Evolutionary conservation across 345 rosid species (phyloP), one percentile per base, ranked within the genome.

Genomic region (Pistacia integerrima): DNA sequence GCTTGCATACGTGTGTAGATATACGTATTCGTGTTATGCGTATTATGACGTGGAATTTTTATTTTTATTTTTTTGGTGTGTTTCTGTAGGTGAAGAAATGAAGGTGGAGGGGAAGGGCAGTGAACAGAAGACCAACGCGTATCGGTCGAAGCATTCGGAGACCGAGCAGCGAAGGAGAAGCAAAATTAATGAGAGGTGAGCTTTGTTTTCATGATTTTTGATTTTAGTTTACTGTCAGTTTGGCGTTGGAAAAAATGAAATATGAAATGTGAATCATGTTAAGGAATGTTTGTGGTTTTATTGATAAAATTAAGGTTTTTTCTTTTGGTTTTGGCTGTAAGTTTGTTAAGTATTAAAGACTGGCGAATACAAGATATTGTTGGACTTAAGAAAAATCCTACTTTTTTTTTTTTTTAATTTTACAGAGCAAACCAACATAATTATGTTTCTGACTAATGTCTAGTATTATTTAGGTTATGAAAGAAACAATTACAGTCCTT

Each of bases 151-250:
- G 85, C 97, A 93, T 86, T 92, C 98, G 3, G 97, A 92, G 88
- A 92, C 94, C 4, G 97, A 93, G 86, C 94, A 93, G 66, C 91
- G 97, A 48, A 86, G 98, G 64, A 85, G 97, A 83, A 86, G 92
- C 86, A 92, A 93, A 87, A 90, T 93, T 75, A 93, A 90, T 78
- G 94, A 90, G 88, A 90, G 98, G 98, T 76, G 62, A 64, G 41
- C 33, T 62, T 17, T 57, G 52, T 48, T 62, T 58, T 30, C 46
- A 63, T 51, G 38, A 11, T 35, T 69, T 76, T 9, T 69, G 5
- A 7, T 69, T 76, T 14, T 69, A 14, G 5, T 58, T 41, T 52
- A 54, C 8, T 55, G 62, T 35, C 41, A 44, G 55, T 44, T 66
- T 46, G 13, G 56, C 16, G n/a, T 13, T 48, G 11, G 13, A 20